Evolutionary conservation across 148 eudicot species (phyloP).

Genomic region (Rhododendron kiyosumense): DNA sequence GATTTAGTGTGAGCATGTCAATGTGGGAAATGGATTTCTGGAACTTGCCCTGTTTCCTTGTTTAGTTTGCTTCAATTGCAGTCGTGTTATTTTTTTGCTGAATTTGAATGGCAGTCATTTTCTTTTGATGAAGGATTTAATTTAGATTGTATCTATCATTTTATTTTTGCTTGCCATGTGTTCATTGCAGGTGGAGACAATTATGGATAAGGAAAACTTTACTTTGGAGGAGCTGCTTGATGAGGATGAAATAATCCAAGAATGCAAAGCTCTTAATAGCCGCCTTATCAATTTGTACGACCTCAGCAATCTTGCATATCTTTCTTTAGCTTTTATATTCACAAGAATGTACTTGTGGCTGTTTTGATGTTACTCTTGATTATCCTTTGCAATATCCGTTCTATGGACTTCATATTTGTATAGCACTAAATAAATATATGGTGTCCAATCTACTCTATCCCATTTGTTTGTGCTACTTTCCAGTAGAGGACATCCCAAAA

Average conservation of each 20-base stretch:
- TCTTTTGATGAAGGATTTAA: background rate
- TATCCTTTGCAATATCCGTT: background rate
- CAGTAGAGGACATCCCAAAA: background rate
- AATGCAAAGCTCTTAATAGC: conserved; percentile 90
- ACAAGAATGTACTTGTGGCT: background rate
- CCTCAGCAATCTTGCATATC: background rate
- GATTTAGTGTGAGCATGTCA: background rate
- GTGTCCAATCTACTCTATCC: background rate
- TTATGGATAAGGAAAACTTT: conserved; percentile 76
- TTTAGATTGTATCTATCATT: background rate
- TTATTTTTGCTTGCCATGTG: conserved; percentile 5
- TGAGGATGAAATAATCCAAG: conserved; percentile 96
- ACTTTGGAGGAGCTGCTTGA: conserved; percentile 90
- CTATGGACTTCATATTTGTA: background rate
- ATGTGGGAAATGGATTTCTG: background rate
- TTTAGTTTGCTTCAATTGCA: conserved; percentile 2
- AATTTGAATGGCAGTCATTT: background rate
- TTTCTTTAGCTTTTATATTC: background rate
- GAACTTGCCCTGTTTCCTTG: background rate
- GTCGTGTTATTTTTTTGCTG: background rate
- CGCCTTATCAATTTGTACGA: conserved; percentile 88
- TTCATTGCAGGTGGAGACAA: conserved; percentile 72
- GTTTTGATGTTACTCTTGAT: background rate
- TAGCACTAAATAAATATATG: too few species aligned
- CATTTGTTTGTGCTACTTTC: background rate